Base-by-base conservation (phyloP, 2,329 filamentous ascomycete species). In the Fusarium goolgardi region DNA sequence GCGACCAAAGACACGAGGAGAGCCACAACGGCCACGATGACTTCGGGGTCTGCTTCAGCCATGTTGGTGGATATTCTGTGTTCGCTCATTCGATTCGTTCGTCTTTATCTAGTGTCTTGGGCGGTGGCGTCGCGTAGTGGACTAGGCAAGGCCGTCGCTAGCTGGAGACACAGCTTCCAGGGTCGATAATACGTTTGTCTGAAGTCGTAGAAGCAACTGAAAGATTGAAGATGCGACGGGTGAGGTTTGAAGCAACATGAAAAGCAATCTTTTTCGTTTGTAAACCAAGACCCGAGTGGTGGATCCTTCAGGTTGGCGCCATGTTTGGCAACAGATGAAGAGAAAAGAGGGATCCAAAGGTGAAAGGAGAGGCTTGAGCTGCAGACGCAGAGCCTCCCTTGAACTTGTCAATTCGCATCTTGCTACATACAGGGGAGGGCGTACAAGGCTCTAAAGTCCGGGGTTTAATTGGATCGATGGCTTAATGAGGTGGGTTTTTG, bases 1-100 rank as follows among this genome's bases (percentile, higher is more conserved):
- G 83, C 83, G 9, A 85, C 75, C 10, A 84, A 71, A 8, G 83
- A 85, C 39, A 85, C 75, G 34, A 83, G 72, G 31, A 85, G 77
- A 41, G 83, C 83, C 23, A 81, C 81, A 23, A 78, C 65, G 62
- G 82, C 81, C 43, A 84, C 76, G 13, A 76, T 67, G 31, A 80
- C 75, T 60, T 81, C 79, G 16, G 75, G 49, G 29, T 76, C 37
- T 15, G 58, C 59, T 18, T 75, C 7, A n/a, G 59, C 44, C 23
- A 73, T 73, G 53, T 18, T 61, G 56, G 31, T 37, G 53, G 54
- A 29, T 39, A 32, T 52, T 20, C 4, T 18, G 43, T 25, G 13
- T 31, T 53, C 34, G 27, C 7, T 41, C 27, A 49, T n/a, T 44
- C 23, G n/a, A 23, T 35, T 69, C 31, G 62, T 50, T 63, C 37